Conservation (phyloP, 805 yeast species). For the Lipomyces spencermartinsiae region DNA sequence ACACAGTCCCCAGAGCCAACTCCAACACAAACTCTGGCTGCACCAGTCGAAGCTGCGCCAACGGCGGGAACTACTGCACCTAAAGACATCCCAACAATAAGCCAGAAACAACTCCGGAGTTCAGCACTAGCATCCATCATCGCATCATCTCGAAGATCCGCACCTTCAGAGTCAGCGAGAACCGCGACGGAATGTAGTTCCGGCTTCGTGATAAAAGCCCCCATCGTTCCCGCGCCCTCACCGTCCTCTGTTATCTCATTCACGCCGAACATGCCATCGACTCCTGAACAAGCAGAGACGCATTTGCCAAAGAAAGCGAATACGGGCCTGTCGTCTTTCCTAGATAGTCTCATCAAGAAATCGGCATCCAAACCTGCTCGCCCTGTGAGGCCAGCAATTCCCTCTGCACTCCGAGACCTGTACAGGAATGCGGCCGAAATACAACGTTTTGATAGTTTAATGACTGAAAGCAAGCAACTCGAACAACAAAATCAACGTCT, state of each 20-base stretch:
- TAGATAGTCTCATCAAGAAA: neutral
- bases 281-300: neutral
- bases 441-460: neutral
- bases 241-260: neutral
- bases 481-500: slow-evolving; percentile 6
- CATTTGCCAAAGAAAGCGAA: neutral
- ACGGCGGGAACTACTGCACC: neutral
- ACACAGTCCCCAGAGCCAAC: neutral
- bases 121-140: slow-evolving; percentile 2
- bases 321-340: neutral
- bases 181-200: neutral
- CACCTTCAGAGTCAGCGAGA: neutral
- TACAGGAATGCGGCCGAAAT: neutral
- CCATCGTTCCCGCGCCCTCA: neutral
- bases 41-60: neutral
- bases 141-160: neutral
- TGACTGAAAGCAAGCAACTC: neutral
- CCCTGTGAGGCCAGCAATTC: neutral
- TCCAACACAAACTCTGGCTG: neutral
- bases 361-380: neutral
- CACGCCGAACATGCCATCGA: neutral
- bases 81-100: neutral
- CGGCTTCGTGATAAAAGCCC: neutral
- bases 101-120: neutral
- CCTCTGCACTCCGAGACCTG: neutral